A percentile compares a stretch with the other conserved stretches of the same genome.
Conservation (phyloP, 164 flowering plant genomes). For the Stephania yunnanensis region DNA sequence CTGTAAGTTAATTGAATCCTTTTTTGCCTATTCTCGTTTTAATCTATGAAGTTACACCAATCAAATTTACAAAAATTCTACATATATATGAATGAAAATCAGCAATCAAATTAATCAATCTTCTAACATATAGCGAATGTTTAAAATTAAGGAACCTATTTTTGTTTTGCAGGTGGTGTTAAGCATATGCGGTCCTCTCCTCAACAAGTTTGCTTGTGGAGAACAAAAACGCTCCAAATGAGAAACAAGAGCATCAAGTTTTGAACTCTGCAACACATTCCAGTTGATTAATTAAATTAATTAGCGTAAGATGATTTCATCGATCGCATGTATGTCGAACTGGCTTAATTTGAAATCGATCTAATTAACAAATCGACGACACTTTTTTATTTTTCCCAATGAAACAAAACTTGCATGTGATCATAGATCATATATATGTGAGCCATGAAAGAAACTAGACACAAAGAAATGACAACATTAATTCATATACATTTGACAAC, state of each 20-base stretch:
- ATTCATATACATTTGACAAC: too few species aligned
- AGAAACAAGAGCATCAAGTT: slow-evolving; percentile 12
- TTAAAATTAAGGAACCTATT: not conserved
- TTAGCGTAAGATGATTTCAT: too few species aligned
- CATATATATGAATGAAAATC: not conserved
- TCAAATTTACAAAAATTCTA: not conserved
- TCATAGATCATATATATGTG: too few species aligned
- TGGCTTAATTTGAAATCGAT: too few species aligned
- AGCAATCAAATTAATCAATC: not conserved
- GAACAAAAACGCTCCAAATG: not conserved
- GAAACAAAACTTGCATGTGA: too few species aligned
- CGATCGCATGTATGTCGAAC: too few species aligned
- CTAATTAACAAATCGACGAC: too few species aligned
- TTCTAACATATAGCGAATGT: not conserved
- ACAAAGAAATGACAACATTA: too few species aligned
- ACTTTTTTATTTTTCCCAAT: too few species aligned
- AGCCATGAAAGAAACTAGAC: too few species aligned
- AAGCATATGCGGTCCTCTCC: slow-evolving; percentile 80
- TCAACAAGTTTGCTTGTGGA: slow-evolving; percentile 25
- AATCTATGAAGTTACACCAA: not conserved
- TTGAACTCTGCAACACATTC: slow-evolving; percentile 3
- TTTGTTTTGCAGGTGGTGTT: slow-evolving; percentile 50
- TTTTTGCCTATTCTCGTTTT: not conserved
- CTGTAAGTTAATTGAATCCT: slow-evolving; percentile 44
- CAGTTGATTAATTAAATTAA: slow-evolving; percentile 1